Percentiles rank a stretch among this genome's conserved stretches.
Conservation (phyloP, 495 filamentous ascomycete genomes). For the Penicillium goetzii region DNA sequence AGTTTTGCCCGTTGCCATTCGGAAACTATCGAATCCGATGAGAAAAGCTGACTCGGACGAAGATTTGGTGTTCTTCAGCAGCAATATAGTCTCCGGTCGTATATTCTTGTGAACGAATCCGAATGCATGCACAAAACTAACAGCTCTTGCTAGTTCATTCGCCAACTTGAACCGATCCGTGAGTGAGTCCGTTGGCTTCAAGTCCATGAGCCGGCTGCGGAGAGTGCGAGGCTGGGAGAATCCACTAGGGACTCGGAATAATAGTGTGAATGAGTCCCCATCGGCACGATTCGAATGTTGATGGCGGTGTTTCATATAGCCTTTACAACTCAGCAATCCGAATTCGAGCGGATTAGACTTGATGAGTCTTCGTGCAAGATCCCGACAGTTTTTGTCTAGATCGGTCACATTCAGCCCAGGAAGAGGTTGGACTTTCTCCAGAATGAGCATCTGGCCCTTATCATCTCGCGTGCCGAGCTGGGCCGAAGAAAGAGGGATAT, state of each 20-base stretch:
- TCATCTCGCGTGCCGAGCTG: not conserved
- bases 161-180: conserved; percentile 8
- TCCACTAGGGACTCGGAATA: not conserved
- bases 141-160: conserved; percentile 4
- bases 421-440: not conserved
- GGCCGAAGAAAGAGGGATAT: not conserved
- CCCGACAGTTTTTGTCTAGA: not conserved
- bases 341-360: not conserved
- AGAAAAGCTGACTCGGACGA: conserved; percentile 2
- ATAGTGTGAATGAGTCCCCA: not conserved
- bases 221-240: not conserved
- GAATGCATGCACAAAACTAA: conserved; percentile 13
- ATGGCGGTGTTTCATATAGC: not conserved
- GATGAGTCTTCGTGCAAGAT: not conserved
- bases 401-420: not conserved
- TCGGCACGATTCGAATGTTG: not conserved
- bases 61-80: not conserved
- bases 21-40: conserved; percentile 23
- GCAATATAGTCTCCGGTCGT: conserved; percentile 13
- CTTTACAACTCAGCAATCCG: not conserved
- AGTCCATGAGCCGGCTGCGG: not conserved
- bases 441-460: not conserved
- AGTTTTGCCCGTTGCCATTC: conserved; percentile 24
- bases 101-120: conserved; percentile 18
- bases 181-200: conserved; percentile 6